These are phyloP conservation scores for Chenopodium suecicum DNA, from an alignment of 148 eudicot genomes.

Conservation along the genomic window DNA sequence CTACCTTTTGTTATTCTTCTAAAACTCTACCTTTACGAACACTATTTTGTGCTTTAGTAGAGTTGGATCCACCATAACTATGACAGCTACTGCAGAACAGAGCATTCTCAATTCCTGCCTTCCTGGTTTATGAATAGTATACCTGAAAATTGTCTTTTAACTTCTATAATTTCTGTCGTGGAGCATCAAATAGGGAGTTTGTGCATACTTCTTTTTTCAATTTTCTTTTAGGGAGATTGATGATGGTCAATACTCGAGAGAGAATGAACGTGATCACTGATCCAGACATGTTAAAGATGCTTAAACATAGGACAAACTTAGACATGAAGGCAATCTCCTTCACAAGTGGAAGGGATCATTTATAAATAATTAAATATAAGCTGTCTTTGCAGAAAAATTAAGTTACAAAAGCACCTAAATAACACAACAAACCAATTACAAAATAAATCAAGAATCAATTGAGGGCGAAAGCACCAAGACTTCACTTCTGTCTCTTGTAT, in stretches of 20 bases:
- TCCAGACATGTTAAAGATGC: too few relatives aligned
- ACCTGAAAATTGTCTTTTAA: background rate
- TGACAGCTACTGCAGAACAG: too few relatives aligned
- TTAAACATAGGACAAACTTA: background rate
- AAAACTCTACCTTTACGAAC: too few relatives aligned
- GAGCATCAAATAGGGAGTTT: background rate
- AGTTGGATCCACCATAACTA: too few relatives aligned
- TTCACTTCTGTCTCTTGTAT: conserved; percentile 83
- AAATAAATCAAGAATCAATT: background rate
- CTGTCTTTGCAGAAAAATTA: conserved; percentile 10
- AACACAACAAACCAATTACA: background rate
- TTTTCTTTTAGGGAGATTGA: background rate
- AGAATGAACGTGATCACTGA: too few relatives aligned
- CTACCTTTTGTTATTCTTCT: too few relatives aligned
- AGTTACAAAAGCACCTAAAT: conserved; percentile 8
- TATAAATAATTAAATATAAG: background rate
- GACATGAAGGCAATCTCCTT: conserved; percentile 11
- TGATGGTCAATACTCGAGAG: background rate
- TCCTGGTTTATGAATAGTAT: background rate
- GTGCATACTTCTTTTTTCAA: background rate
- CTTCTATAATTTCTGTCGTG: background rate
- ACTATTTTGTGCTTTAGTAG: too few relatives aligned
- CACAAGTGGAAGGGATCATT: background rate
- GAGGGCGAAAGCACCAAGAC: background rate
- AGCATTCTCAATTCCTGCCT: background rate